Evolutionary conservation across 2,329 filamentous ascomycete species (phyloP), one percentile per base, ranked within the genome.

Genomic region (Exophiala viscosa): DNA sequence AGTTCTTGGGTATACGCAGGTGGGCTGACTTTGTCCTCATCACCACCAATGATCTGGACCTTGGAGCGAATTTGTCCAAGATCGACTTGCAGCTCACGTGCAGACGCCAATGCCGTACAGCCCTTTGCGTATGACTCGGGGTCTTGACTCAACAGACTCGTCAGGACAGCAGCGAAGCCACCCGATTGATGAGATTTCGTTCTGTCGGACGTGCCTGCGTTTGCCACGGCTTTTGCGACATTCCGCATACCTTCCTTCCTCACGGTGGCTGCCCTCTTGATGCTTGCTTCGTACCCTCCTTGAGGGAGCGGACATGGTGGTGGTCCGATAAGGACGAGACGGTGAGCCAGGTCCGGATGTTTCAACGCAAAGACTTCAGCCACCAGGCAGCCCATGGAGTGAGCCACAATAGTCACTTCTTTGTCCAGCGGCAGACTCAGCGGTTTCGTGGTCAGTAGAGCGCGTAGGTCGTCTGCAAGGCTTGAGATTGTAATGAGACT

Each of bases 111-210:
- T 2, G 78, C 78, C 23, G 67, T 67, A 40, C 76, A 78, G 0
- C 70, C 78, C 55, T 82, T 82, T 1, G 78, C 79, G 61, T 81
- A 82, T 0, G 74, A 75, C 54, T 82, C 78, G 0, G 75, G 69
- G 55, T 80, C 73, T 54, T 79, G 76, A 0, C 68, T 63, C 0
- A 79, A 63, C 2, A 82, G 64, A 5, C 70, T 75, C 32, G 75
- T 59, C 3, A 72, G 62, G 6, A 76, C 65, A 0, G 76, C 74
- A 2, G 71, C 62, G 7, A 73, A 55, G 1, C 70, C 73, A 1
- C 78, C 48, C 0, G 69, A 66, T 9, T 73, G 74, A 0, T 62
- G 59, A 0, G 55, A 46, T 54, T 72, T 69, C 3, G 71, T 73
- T 14, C 65, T 63, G 1, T 58, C 48, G 1, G 73, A 76, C 1